Percentiles rank a stretch among this genome's conserved stretches.
phyloP scores from a whole-genome alignment of 768 basidiomycete genomes.

The Artomyces pyxidatus region DNA sequence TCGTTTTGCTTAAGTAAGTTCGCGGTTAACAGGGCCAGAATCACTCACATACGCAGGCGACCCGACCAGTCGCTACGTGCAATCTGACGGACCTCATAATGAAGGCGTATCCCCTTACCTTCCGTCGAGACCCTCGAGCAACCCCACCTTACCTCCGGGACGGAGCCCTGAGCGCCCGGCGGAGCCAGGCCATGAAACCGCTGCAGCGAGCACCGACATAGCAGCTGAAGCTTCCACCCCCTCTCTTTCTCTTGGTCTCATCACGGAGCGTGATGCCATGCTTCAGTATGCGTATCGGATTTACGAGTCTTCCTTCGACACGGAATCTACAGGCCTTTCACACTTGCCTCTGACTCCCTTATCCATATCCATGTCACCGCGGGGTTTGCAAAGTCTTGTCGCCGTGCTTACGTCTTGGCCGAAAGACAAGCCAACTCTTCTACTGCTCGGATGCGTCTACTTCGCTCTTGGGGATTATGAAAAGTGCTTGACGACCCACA shows the following conservation, averaged over 20 bases:
- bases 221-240: neutral
- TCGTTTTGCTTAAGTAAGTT: too few relatives aligned
- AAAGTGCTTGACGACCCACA: slow-evolving; percentile 22
- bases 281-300: slow-evolving; percentile 26
- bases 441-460: slow-evolving; percentile 30
- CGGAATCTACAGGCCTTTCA: slow-evolving; percentile 3
- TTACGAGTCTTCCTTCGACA: slow-evolving; percentile 17
- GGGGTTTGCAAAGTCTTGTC: slow-evolving; percentile 17
- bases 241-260: neutral
- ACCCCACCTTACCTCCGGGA: too few relatives aligned
- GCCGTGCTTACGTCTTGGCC: slow-evolving; percentile 25
- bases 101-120: neutral
- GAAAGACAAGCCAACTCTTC: slow-evolving; percentile 24
- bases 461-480: slow-evolving; percentile 27
- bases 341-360: slow-evolving; percentile 10
- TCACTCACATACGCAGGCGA: too few relatives aligned
- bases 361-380: neutral
- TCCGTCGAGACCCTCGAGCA: too few relatives aligned
- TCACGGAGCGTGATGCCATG: slow-evolving; percentile 26
- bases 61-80: too few relatives aligned
- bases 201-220: too few relatives aligned
- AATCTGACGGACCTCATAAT: too few relatives aligned
- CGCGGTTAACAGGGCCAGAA: too few relatives aligned
- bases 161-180: too few relatives aligned
- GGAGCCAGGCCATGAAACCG: too few relatives aligned